These are phyloP conservation scores for Daedalea quercina DNA, from an alignment of 768 basidiomycete genomes.

Conservation along the genomic window DNA sequence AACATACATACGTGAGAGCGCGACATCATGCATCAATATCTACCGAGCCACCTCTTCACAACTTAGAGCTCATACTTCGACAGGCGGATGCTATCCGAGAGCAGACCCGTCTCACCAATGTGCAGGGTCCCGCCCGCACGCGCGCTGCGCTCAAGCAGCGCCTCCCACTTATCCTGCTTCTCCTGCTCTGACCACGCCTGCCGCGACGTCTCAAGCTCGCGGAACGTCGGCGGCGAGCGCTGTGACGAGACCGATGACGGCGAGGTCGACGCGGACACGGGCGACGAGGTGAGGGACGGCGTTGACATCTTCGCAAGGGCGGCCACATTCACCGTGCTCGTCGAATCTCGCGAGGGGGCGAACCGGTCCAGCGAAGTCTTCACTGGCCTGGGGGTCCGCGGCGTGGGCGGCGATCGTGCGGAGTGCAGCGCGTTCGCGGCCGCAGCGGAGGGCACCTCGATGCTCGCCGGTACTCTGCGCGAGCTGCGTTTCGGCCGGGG, in stretches of 20 bases:
- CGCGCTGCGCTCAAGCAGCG: constrained; percentile 57
- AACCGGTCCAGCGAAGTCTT: constrained; percentile 1
- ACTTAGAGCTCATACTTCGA: not conserved
- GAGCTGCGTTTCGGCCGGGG: constrained; percentile 22
- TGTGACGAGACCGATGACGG: constrained; percentile 9
- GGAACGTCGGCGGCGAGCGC: constrained; percentile 37
- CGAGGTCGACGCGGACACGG: constrained; percentile 18
- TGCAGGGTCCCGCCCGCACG: constrained; percentile 71
- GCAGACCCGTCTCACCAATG: constrained; percentile 37
- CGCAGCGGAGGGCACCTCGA: constrained; percentile 6
- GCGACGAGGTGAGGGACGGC: constrained; percentile 9
- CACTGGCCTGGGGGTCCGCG: constrained; percentile 13
- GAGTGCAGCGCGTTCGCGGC: not conserved
- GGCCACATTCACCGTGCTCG: constrained; percentile 22
- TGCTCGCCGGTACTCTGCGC: constrained; percentile 12
- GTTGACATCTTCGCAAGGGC: constrained; percentile 12
- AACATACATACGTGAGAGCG: too few species aligned
- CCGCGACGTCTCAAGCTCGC: constrained; percentile 34
- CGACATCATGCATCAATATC: too few species aligned
- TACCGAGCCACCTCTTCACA: not conserved
- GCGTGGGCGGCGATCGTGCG: constrained; percentile 11
- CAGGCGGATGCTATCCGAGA: constrained; percentile 30
- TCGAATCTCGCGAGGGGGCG: constrained; percentile 9
- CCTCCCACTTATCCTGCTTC: constrained; percentile 68
- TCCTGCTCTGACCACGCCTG: constrained; percentile 54